Evolutionary conservation across 2,329 filamentous ascomycete species (phyloP).

Genomic region (Fonsecaea nubica): DNA sequence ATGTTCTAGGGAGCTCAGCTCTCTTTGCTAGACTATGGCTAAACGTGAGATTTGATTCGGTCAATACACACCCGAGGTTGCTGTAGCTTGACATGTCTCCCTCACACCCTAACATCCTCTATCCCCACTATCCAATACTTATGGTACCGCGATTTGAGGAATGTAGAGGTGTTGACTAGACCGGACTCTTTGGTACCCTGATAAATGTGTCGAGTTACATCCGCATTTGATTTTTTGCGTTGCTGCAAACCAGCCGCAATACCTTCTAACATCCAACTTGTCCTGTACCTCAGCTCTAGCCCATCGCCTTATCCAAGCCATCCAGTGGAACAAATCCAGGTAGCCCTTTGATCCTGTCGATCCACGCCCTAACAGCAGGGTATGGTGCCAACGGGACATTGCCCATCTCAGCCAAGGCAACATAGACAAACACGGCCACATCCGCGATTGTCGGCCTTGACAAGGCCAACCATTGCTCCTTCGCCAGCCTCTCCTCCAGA

Average conservation of each 20-base stretch:
- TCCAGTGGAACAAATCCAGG: conserved; percentile 17
- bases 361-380: conserved; percentile 44
- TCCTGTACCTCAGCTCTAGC: background rate
- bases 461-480: conserved; percentile 31
- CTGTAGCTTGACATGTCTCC: too few relatives aligned
- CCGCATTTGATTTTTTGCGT: background rate
- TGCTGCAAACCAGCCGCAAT: background rate
- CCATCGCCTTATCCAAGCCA: conserved; percentile 22
- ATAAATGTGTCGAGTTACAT: background rate
- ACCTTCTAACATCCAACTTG: background rate
- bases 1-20: too few relatives aligned
- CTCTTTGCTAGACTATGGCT: too few relatives aligned
- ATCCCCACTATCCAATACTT: too few relatives aligned
- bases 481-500: conserved; percentile 30
- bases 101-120: too few relatives aligned
- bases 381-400: conserved; percentile 38
- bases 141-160: too few relatives aligned
- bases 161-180: too few relatives aligned
- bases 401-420: conserved; percentile 38
- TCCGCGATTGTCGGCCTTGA: conserved; percentile 36
- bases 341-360: conserved; percentile 16
- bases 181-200: too few relatives aligned
- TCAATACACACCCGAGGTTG: too few relatives aligned
- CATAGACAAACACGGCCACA: conserved; percentile 37
- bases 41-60: too few relatives aligned